Evolutionary conservation across 2,329 filamentous ascomycete species (phyloP), one percentile per base, ranked within the genome.

Genomic region (Anisogramma anomala): DNA sequence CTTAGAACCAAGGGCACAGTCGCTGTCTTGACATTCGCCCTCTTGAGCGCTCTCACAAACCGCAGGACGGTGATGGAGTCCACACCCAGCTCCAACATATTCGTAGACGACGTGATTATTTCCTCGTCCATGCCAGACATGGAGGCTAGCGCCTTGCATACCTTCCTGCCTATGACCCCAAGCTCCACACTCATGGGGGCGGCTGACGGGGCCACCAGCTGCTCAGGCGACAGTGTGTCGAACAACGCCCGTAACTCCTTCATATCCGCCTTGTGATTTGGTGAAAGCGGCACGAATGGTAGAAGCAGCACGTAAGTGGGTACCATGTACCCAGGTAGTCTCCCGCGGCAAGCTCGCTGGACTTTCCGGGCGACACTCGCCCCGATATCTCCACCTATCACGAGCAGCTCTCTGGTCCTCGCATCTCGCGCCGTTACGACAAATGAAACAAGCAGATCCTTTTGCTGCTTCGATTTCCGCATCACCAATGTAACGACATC

Each of bases 211-310:
- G 60, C 60, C 47, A 84, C 76, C 15, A 93, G 62, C 7, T 79
- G 65, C 25, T 77, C 73, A 0, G 72, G 61, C 0, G 72, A 68
- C 3, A 89, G 55, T 0, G 64, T 61, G 8, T 71, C 60, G 53
- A 89, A 94, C 1, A 93, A 60, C 0, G 62, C 59, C 43, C 73
- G 79, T 3, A 95, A 61, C 26, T 69, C 66, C 53, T 82, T 89
- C 6, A 71, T 68, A 52, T 95, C 87, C 0, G 82, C 81, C 56
- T 95, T 95, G 60, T 94, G 94, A 58, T 94, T 95, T 6, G 83
- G 66, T 1, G 85, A 93, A 0, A 95, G 66, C 0, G 88, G 88
- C 40, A 95, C 77, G 6, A 65, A 69, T 0, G 77, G 71, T 6
- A 94, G 62, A 3, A 72, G 73, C 18, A 94, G 65, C 44, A 93